These are phyloP conservation scores for Botrytis fragariae DNA, from an alignment of 2,329 filamentous ascomycete species.

Conservation along the genomic window DNA sequence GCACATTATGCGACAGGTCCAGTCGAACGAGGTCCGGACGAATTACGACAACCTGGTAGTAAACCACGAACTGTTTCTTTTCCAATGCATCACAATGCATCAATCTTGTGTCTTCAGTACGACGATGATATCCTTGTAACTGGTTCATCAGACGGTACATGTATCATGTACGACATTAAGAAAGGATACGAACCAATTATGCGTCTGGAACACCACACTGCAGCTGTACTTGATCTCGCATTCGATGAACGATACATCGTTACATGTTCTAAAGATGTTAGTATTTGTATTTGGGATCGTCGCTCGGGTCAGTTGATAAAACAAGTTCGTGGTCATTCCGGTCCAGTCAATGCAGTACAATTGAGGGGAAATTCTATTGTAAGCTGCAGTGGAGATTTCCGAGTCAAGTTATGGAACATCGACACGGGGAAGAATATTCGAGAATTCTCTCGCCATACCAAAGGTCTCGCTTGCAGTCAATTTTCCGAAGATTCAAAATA, in stretches of 20 bases:
- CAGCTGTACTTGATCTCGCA: slow-evolving; percentile 89
- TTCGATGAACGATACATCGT: slow-evolving; percentile 92
- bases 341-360: slow-evolving; percentile 95
- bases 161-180: slow-evolving; percentile 86
- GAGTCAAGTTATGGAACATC: slow-evolving; percentile 94
- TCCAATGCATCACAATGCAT: slow-evolving; percentile 75
- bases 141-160: slow-evolving; percentile 86
- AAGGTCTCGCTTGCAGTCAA: slow-evolving; percentile 91
- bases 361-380: slow-evolving; percentile 90
- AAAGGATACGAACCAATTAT: slow-evolving; percentile 75
- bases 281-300: slow-evolving; percentile 92
- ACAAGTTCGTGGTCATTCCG: slow-evolving; percentile 79
- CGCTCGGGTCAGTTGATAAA: slow-evolving; percentile 71
- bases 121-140: slow-evolving; percentile 92
- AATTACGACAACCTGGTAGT: slow-evolving; percentile 43
- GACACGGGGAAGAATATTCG: slow-evolving; percentile 84
- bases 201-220: slow-evolving; percentile 74
- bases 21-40: slow-evolving; percentile 22
- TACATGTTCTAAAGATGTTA: slow-evolving; percentile 94
- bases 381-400: slow-evolving; percentile 89
- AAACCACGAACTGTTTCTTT: slow-evolving; percentile 57
- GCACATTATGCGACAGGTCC: slow-evolving; percentile 55
- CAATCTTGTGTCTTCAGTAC: slow-evolving; percentile 92
- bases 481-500: slow-evolving; percentile 94
- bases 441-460: slow-evolving; percentile 86